Percentiles rank a stretch among this genome's conserved stretches.
phyloP scores from a whole-genome alignment of 208 protist species.

The Acanthamoeba divionensis region DNA sequence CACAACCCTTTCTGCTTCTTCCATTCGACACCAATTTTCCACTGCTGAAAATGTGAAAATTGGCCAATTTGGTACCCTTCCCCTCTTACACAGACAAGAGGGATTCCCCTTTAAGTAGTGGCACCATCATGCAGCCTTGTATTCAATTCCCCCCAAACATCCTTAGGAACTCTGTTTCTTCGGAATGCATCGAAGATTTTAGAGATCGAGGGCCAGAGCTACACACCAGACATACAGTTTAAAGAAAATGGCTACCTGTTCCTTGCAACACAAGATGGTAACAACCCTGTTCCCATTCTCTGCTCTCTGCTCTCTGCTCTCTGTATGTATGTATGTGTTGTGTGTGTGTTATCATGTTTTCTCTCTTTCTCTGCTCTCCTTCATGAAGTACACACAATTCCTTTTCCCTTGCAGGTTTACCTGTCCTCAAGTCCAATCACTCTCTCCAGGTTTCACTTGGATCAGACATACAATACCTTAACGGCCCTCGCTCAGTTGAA shows the following conservation, averaged over 20 bases:
- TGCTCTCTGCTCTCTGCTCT: too few species aligned
- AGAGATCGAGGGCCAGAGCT: neutral
- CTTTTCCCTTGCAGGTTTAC: neutral
- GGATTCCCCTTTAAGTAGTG: neutral
- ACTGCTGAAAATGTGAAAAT: constrained; percentile 11
- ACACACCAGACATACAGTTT: neutral
- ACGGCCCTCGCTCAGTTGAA: neutral
- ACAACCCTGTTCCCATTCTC: too few species aligned
- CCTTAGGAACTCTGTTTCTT: neutral
- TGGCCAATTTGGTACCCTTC: neutral
- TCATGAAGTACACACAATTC: too few species aligned
- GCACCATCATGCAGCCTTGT: neutral
- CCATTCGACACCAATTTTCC: constrained; percentile 39
- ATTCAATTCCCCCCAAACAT: neutral
- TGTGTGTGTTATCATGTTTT: too few species aligned
- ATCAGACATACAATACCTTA: neutral
- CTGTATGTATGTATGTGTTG: too few species aligned
- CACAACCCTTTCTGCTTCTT: constrained; percentile 15
- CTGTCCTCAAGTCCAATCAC: constrained; percentile 27
- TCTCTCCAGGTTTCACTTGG: neutral
- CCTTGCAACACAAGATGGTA: neutral
- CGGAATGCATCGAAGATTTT: neutral
- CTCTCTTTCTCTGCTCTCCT: too few species aligned
- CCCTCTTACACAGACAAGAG: neutral
- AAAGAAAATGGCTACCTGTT: constrained; percentile 28